Conservation (phyloP, 352 stramenopile species). For the Phytophthora crassamura region DNA sequence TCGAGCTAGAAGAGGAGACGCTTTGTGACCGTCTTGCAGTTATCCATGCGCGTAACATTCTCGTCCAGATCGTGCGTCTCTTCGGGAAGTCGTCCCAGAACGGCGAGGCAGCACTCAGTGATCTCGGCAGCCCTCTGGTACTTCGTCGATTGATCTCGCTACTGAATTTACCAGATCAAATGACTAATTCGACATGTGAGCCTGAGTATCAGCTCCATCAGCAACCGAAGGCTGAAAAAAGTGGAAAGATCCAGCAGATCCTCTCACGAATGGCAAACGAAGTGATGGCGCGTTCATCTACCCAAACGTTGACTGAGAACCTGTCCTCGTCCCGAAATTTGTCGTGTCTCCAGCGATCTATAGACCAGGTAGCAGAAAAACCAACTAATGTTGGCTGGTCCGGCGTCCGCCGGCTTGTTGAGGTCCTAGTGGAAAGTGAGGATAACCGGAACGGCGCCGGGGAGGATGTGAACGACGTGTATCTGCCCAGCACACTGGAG, state of each 20-base stretch:
- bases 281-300: constrained; percentile 42
- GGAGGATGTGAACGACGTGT: constrained; percentile 26
- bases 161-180: constrained; percentile 26
- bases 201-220: constrained; percentile 25
- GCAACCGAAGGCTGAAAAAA: constrained; percentile 30
- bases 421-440: constrained; percentile 35
- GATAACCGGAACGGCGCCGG: constrained; percentile 5
- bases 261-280: constrained; percentile 59
- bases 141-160: constrained; percentile 79
- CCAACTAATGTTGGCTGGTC: constrained; percentile 24
- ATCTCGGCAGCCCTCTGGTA: constrained; percentile 66
- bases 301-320: constrained; percentile 61
- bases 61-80: constrained; percentile 76
- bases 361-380: constrained; percentile 40
- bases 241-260: constrained; percentile 68
- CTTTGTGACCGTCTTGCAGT: constrained; percentile 70
- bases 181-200: constrained; percentile 6
- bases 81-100: constrained; percentile 33
- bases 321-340: constrained; percentile 59
- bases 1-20: constrained; percentile 66
- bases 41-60: constrained; percentile 68
- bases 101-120: constrained; percentile 46
- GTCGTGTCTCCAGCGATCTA: constrained; percentile 57
- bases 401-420: constrained; percentile 36
- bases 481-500: constrained; percentile 48